Base-by-base conservation (phyloP, 2,329 filamentous ascomycete species). In the Ambrosiella beaveri region DNA sequence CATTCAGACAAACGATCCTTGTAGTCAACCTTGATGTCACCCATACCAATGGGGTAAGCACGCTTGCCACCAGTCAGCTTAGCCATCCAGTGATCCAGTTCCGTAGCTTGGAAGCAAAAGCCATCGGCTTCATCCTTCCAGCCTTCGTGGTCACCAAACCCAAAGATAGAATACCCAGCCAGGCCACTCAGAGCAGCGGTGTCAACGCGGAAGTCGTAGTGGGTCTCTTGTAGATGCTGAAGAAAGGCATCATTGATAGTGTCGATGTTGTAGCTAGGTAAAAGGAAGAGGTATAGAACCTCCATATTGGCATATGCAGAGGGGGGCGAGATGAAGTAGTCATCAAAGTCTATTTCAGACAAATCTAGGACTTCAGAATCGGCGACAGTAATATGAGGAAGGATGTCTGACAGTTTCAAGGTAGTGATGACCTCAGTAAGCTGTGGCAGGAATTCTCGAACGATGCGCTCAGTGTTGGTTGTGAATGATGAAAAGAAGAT, bases 41-140 rank as follows among this genome's bases (percentile, higher is more conserved):
- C 88, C 76, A 91, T 84, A 3, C 93, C 93, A 6, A 97, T 74
- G 0, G 91, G 91, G 65, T 85, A 97, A 0, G 88, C 90, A 66
- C 90, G 78, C 71, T 91, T 95, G 62, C 85, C 80, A 1, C 80
- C 84, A 0, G 90, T 95, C 65, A 98, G 71, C 67, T 89, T 94
- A n/a, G 91, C 89, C 86, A 98, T 87, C 91, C 93, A 97, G 67
- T 82, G 89, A 68, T 98, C 91, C 2, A 94, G 75, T 64, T 95
- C 84, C 65, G 84, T 86, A 1, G 91, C 91, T 68, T 97, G 91
- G 62, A 88, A 89, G 68, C 91, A 96, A 71, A 90, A 98, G 0
- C 91, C 91, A 64, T 93, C 86, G 60, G 84, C 80, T 70, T 95
- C 89, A 0, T 85, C 88, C 0, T 89, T 88, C 91, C 93, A 98